A percentile compares a stretch with the other conserved stretches of the same genome.
These are phyloP conservation scores for Clitoria ternatea DNA, from an alignment of 306 rosid genomes.

Conservation along the genomic window DNA sequence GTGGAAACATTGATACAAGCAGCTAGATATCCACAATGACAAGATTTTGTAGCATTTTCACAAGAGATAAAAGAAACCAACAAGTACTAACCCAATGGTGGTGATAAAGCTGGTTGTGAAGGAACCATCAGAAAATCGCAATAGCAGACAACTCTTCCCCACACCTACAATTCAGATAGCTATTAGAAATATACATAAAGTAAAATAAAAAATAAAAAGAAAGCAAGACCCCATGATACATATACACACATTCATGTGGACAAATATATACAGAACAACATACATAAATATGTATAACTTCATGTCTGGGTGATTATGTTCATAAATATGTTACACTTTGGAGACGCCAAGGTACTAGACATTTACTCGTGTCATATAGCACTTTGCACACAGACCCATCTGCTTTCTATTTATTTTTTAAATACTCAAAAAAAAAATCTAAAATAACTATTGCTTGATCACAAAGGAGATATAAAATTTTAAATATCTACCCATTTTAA, in stretches of 20 bases:
- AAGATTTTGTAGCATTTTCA: neutral
- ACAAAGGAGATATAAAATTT: neutral
- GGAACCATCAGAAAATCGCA: constrained; percentile 87
- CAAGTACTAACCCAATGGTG: constrained; percentile 67
- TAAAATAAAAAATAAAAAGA: neutral
- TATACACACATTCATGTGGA: neutral
- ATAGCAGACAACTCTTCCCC: constrained; percentile 82
- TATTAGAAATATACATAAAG: neutral
- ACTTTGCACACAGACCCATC: neutral
- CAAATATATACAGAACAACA: neutral
- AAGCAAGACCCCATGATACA: neutral
- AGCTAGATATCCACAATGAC: neutral
- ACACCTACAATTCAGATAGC: constrained; percentile 53
- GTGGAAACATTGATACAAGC: neutral
- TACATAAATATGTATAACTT: neutral
- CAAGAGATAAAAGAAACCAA: neutral
- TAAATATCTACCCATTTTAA: neutral
- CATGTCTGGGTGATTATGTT: neutral
- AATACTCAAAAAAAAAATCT: neutral
- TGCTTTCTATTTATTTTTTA: neutral
- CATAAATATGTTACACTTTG: neutral
- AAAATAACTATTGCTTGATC: neutral
- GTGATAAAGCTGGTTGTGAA: constrained; percentile 79
- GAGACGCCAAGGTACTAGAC: neutral
- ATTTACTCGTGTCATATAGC: neutral